Evolutionary conservation across 805 yeast genomes (phyloP), one percentile per base, ranked within the genome.

Genomic region (Yamadazyma insecticola): DNA sequence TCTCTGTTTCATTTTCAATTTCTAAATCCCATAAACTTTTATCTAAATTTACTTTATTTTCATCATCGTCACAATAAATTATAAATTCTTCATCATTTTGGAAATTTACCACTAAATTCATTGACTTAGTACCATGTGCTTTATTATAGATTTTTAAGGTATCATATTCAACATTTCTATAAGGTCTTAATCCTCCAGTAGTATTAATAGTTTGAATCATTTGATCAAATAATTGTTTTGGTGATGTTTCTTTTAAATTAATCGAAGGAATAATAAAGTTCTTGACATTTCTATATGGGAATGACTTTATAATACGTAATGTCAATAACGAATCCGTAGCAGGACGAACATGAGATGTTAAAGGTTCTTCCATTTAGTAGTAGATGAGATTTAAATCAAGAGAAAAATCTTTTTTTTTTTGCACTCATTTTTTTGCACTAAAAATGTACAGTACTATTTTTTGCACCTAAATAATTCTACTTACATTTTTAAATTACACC

Each of bases 121-220:
- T 82, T 2, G 96, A 85, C 60, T 92, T 92, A 18, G 95, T 74
- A 9, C 94, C 92, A 55, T 90, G 97, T 0, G 98, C 97, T 51
- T 87, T 88, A 17, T 96, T 83, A 60, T 92, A 92, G 5, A 92
- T 71, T 56, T 92, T 92, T 35, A 90, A 54, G 0, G 89, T 67
- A 50, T 90, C 84, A 41, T 77, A 83, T 0, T 59, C 65, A 7
- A 85, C 84, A 38, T 71, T 83, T 49, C 97, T 70, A 56, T 78
- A 89, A 2, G 97, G 95, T 48, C 96, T 70, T 37, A 79, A 74
- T 0, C 75, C 77, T 5, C 92, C 87, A 10, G 76, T 69, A 4
- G 81, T 72, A 36, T 60, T 55, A 29, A 75, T 70, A 8, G 57
- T 53, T 4, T 68, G 44, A 24, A 63, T 45, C 7, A 81, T 63